Evolutionary conservation across 768 basidiomycete species (phyloP), one percentile per base, ranked within the genome.

Genomic region (Tubosaeta brunneosetosa): DNA sequence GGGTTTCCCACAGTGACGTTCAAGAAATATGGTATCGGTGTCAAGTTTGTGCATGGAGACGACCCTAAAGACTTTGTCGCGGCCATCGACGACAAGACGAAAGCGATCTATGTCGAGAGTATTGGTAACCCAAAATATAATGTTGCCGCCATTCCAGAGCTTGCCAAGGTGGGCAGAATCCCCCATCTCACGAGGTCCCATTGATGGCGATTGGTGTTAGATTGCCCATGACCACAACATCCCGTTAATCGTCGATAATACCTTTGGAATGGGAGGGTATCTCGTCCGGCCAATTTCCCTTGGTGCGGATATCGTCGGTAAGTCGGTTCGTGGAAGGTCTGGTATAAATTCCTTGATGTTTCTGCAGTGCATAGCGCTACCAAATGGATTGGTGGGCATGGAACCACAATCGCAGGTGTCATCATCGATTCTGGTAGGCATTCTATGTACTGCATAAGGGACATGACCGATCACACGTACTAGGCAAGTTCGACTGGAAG

Each of bases 321-420:
- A 43, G 71, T 61, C 40, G 16, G 33, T n/a, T 27, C 22, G 3
- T 32, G 14, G 11, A 12, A 7, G 6, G 33, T 1, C 19, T 14
- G n/a, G 36, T 9, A 33, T 10, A 4, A 14, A 43, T 22, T 37
- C 5, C 17, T 19, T 47, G 44, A 53, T 47, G 33, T 46, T 7
- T 40, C 25, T 2, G 13, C 19, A 77, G 79, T 80, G 0, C 77
- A 82, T 59, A 79, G 77, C 29, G 80, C 80, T 3, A 85, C 83
- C 0, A 85, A 86, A 61, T 86, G 84, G 85, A 81, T 86, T 6
- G 74, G 82, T 1, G 82, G 82, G 0, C 82, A 83, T 46, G 84
- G 85, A n/a, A 84, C 82, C 9, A 83, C 81, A 7, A 79, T 86
- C 47, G 84, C 74, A 0, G 85, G 85, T 36, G 79, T 85, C 14